Base-by-base conservation (phyloP, 129 eudicot genomes). In the Sambucus nigra region DNA sequence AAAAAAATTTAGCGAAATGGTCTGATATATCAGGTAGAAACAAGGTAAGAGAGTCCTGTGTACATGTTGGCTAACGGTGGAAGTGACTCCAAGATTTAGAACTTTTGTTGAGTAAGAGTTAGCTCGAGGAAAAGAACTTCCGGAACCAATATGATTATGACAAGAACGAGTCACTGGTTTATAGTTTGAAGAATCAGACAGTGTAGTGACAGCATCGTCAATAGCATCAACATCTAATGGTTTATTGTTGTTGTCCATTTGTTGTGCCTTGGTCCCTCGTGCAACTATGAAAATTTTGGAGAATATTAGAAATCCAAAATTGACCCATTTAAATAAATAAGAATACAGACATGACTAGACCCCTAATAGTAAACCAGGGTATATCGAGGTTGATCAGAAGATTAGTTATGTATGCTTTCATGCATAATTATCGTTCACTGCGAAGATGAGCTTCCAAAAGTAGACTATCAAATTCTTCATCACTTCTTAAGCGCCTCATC, bases 141-240 rank as follows among this genome's bases (percentile, higher is more conserved):
- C 44, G 29, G 28, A 10, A 33, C 69, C 72, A 42, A 12, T 64
- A 57, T 23, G 27, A 44, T 25, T 61, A 57, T 63, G 25, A 40
- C 40, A 44, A 64, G 73, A 61, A 31, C 13, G 38, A 26, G 25
- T 27, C 47, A 35, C 40, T 45, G 65, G 24, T 53, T 32, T 40
- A 66, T 35, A 47, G 55, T 65, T 46, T 26, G 71, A 64, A 55
- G 81, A 70, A 49, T 59, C 56, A n/a, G 73, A 66, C 53, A 64
- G 63, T 25, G 50, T 53, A 12, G 53, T 61, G 54, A 29, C 61
- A 46, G 33, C 50, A 29, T 61, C 64, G 12, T 75, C 75, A 73
- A 16, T 32, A 7, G 57, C 69, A 59, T 66, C 61, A 70, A 70
- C 57, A 52, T 45, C 64, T 56, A 61, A 12, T 17, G 44, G 49